phyloP scores from a whole-genome alignment of 495 filamentous ascomycete species.

The Stereocaulon alpinum region DNA sequence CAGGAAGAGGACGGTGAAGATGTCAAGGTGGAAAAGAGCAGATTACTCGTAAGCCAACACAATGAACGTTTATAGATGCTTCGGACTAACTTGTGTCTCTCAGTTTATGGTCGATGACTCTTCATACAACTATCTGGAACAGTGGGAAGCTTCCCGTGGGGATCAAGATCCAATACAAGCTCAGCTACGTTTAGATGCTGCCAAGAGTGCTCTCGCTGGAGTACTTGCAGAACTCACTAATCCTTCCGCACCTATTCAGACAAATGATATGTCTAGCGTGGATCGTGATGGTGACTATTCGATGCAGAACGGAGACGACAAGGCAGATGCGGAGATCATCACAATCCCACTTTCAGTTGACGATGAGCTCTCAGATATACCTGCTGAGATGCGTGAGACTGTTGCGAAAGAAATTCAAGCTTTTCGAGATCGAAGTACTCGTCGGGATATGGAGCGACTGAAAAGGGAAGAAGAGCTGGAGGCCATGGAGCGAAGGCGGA shows the following conservation, averaged over 20 bases:
- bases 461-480: slow-evolving; percentile 86
- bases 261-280: slow-evolving; percentile 36
- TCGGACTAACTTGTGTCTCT: background rate
- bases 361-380: slow-evolving; percentile 92
- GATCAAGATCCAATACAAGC: slow-evolving; percentile 56
- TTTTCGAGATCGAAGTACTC: slow-evolving; percentile 82
- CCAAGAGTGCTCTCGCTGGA: slow-evolving; percentile 51
- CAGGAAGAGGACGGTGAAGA: slow-evolving; percentile 42
- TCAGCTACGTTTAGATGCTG: slow-evolving; percentile 58
- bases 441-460: slow-evolving; percentile 78
- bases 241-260: slow-evolving; percentile 43
- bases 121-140: slow-evolving; percentile 81
- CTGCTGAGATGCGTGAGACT: slow-evolving; percentile 91
- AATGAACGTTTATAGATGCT: background rate
- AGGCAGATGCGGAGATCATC: slow-evolving; percentile 66
- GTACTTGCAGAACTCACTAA: slow-evolving; percentile 64
- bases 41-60: slow-evolving; percentile 42
- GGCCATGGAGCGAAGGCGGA: slow-evolving; percentile 68
- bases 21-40: slow-evolving; percentile 55
- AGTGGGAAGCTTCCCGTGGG: slow-evolving; percentile 55
- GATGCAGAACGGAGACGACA: slow-evolving; percentile 57
- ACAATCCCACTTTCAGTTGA: slow-evolving; percentile 84
- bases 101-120: slow-evolving; percentile 63
- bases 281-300: slow-evolving; percentile 57
- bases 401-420: slow-evolving; percentile 90